Percentiles rank a stretch among this genome's conserved stretches.
Conservation (phyloP, 371 early-diverging fungal genomes). For the Ordospora pajunii region DNA sequence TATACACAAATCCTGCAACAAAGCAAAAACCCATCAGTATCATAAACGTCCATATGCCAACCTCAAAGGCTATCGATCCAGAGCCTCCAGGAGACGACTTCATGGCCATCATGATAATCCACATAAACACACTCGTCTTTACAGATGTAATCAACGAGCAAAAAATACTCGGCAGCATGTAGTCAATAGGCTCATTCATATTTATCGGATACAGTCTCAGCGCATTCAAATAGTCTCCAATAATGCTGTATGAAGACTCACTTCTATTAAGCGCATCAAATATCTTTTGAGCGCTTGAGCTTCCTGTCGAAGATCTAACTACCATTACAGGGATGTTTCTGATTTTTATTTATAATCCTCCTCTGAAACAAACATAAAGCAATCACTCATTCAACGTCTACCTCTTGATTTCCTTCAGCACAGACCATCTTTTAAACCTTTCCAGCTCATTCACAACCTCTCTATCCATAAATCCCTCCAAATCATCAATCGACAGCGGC, state of each 20-base stretch:
- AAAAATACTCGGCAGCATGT: background rate
- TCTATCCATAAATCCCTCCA: background rate
- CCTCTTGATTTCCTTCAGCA: background rate
- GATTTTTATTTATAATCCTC: background rate
- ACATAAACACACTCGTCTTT: background rate
- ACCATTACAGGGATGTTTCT: background rate
- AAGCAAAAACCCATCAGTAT: background rate
- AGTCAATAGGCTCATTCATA: background rate
- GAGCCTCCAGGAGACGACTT: background rate
- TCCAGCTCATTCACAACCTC: background rate
- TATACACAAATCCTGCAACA: conserved; percentile 1
- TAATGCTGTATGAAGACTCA: background rate
- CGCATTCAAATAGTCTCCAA: background rate
- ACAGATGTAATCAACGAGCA: background rate
- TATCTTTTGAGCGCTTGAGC: background rate
- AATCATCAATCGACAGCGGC: background rate
- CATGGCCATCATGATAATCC: background rate
- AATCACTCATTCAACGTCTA: background rate
- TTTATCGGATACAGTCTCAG: background rate
- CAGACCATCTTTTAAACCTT: background rate
- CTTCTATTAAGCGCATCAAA: background rate
- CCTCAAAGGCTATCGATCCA: background rate
- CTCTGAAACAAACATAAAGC: background rate
- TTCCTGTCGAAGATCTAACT: background rate
- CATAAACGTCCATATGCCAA: background rate